Base-by-base conservation (phyloP, 2,329 filamentous ascomycete genomes). In the Chrysoporthe deuterocubensis region DNA sequence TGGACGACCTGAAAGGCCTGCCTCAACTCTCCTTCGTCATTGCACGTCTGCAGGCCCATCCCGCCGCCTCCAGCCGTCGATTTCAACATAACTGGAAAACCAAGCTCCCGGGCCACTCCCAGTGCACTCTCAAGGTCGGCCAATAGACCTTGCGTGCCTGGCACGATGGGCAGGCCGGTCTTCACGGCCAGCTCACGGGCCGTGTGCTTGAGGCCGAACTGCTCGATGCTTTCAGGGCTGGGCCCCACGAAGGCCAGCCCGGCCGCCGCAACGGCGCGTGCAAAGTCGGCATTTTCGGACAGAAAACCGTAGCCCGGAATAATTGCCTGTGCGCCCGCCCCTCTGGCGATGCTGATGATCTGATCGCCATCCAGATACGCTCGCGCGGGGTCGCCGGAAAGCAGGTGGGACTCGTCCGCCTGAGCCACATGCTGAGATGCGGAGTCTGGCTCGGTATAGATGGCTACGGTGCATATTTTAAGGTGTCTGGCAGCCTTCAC, bases 221-320 rank as follows among this genome's bases (percentile, higher is more conserved):
- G 81, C 67, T 84, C 81, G 63, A 90, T 89, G 34, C 77, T 77
- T 34, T 81, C 78, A 0, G 85, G 79, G 3, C 80, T 81, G 0
- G 89, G 89, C 0, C 89, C 89, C 2, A 86, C 82, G 74, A 88
- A 90, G 0, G 78, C 78, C 65, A 90, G 79, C 0, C 86, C 87
- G 1, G 85, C 85, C 18, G 82, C 78, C 6, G 78, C 73, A 4
- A 87, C 84, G 32, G 81, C 75, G 59, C 79, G 75, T 0, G 88
- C 87, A 72, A 92, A 91, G 13, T 85, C 82, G 7, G 84, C 82
- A 72, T 89, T 89, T 66, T 90, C 88, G 6, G 83, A 86, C 3
- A 90, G 76, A 70, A 90, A 90, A 1, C 89, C 89, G 77, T 90
- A 90, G 3, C 89, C 88, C 0, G 88, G 87, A 26, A 26, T 26